A percentile compares a stretch with the other conserved stretches of the same genome.
These are phyloP conservation scores for Wickerhamiella bombiphila DNA, from an alignment of 805 yeast genomes.

Conservation along the genomic window DNA sequence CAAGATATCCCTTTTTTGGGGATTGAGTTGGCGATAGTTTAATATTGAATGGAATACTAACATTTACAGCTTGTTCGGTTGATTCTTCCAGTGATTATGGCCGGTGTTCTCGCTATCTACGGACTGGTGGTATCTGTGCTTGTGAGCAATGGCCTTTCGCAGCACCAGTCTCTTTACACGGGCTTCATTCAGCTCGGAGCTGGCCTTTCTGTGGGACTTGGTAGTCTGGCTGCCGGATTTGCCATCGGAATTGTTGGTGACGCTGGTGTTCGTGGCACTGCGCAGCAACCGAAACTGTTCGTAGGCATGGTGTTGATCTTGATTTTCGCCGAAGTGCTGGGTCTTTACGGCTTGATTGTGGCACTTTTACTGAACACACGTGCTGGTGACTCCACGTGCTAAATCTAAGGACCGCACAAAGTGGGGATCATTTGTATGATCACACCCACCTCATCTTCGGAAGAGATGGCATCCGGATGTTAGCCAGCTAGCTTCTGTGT, in stretches of 20 bases:
- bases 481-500: no score
- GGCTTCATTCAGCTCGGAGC: constrained; percentile 98
- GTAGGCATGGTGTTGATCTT: constrained; percentile 97
- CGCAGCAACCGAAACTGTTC: constrained; percentile 95
- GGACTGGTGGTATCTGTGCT: constrained; percentile 93
- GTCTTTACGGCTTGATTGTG: constrained; percentile 96
- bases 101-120: constrained; percentile 97
- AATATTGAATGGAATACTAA: not conserved
- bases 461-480: no score
- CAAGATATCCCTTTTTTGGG: not conserved
- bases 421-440: no score
- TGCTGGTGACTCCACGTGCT: constrained; percentile 82
- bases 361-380: constrained; percentile 95
- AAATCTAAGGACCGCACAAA: no score
- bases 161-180: constrained; percentile 84
- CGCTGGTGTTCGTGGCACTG: constrained; percentile 97
- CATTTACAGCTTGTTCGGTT: constrained; percentile 43
- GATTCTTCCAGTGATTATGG: constrained; percentile 96
- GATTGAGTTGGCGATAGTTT: no score
- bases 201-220: constrained; percentile 91
- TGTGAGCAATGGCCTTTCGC: constrained; percentile 78
- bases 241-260: constrained; percentile 99
- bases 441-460: no score
- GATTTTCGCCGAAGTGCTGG: constrained; percentile 97
- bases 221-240: constrained; percentile 96